Evolutionary conservation across 2,329 filamentous ascomycete genomes (phyloP), one percentile per base, ranked within the genome.

Genomic region (Pseudogymnoascus sp.): DNA sequence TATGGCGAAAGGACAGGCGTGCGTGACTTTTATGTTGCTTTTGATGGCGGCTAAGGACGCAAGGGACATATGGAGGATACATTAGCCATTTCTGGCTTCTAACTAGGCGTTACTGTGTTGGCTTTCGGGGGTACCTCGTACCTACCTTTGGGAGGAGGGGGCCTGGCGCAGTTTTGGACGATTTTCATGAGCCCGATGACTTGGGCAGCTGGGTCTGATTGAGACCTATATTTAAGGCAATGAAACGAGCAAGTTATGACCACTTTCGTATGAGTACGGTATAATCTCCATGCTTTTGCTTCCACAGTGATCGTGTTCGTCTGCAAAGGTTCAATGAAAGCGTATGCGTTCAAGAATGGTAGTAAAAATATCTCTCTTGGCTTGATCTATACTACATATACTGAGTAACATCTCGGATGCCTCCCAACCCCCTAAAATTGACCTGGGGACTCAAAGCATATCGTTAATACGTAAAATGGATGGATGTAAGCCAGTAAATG

Each of bases 71-170:
- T 17, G 48, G 48, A 21, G 29, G 10, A 33, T 55, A 55, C 29
- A 55, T 55, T 33, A 21, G 48, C 48, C 48, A 10, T 55, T 55
- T 7, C 7, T 33, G 29, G 48, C 48, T 21, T 55, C 48, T 31
- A 31, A 31, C 44, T 55, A 21, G 48, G 48, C 48, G 48, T 55
- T 55, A 55, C 48, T 55, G 48, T 17, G n/a, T 55, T 33, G 29
- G 48, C 48, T 55, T 55, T 21, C 21, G 15, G 29, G 9, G 29
- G 2, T 55, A 35, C 48, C 29, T 33, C 48, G 29, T 55, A 55
- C 48, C 48, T 9, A 55, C 48, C 15, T 33, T 55, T 9, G 42
- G 13, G 42, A 6, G 5, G 38, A 21, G 15, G 10, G 41, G 29
- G 9, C n/a, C 29, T 21, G 48, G 48, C 48, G 48, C 48, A 21